Conservation (phyloP, 2,329 filamentous ascomycete genomes). For the Clonostachys chloroleuca region DNA sequence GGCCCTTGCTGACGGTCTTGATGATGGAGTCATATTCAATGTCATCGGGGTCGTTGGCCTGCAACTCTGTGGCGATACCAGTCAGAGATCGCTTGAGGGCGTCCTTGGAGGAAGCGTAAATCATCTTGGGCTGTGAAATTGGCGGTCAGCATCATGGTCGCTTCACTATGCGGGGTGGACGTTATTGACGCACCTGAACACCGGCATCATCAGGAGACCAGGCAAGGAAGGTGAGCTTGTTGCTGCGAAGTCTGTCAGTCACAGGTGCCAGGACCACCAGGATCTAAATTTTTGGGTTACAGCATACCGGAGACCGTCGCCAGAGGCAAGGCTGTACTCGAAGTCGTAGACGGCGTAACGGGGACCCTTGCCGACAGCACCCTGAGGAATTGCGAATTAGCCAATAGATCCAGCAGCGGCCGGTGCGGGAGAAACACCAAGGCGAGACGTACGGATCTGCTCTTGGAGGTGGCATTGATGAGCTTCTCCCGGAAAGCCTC, state of each 20-base stretch:
- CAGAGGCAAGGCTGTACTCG: conserved; percentile 66
- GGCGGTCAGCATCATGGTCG: conserved; percentile 1
- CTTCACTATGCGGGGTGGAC: background rate
- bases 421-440: background rate
- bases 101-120: conserved; percentile 86
- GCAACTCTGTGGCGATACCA: conserved; percentile 71
- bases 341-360: conserved; percentile 86
- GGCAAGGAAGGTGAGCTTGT: conserved; percentile 75
- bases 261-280: background rate
- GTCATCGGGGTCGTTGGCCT: conserved; percentile 81
- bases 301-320: conserved; percentile 66
- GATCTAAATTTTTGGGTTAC: background rate
- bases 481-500: conserved; percentile 73
- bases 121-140: conserved; percentile 69
- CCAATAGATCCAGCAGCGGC: background rate
- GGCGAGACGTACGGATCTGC: conserved; percentile 52
- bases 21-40: conserved; percentile 74
- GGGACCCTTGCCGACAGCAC: conserved; percentile 60
- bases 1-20: conserved; percentile 60
- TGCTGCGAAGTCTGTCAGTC: conserved; percentile 36
- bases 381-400: conserved; percentile 27
- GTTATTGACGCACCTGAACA: conserved; percentile 58
- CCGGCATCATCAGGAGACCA: conserved; percentile 80
- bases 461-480: conserved; percentile 67
- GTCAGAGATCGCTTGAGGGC: conserved; percentile 76